These are phyloP conservation scores for Carallia pectinifolia DNA, from an alignment of 345 rosid genomes.

Conservation along the genomic window DNA sequence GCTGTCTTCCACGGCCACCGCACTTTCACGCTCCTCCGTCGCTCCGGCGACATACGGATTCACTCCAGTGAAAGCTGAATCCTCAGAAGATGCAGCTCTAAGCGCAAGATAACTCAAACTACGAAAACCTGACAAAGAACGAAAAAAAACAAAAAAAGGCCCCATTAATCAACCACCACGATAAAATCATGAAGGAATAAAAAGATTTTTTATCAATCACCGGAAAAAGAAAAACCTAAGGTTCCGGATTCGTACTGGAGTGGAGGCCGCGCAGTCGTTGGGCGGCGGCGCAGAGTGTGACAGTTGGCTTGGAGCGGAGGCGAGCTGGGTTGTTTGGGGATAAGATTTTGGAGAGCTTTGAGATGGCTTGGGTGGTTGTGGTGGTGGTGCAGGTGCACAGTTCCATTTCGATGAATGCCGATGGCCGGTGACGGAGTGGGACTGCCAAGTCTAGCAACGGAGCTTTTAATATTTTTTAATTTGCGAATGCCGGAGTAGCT, in stretches of 20 bases:
- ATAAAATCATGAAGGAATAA: neutral
- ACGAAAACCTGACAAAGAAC: conserved; percentile 27
- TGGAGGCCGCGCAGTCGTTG: conserved; percentile 7
- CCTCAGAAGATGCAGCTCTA: conserved; percentile 52
- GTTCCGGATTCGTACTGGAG: conserved; percentile 40
- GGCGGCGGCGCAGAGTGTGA: conserved; percentile 21
- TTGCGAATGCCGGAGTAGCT: neutral
- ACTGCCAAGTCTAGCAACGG: too few relatives aligned
- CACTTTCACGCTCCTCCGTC: conserved; percentile 36
- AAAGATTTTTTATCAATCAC: neutral
- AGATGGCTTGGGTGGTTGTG: conserved; percentile 10
- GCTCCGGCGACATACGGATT: conserved; percentile 21
- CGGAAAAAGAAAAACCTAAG: conserved; percentile 25
- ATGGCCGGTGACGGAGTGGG: neutral
- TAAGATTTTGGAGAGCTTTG: conserved; percentile 25
- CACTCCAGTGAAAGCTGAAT: conserved; percentile 32
- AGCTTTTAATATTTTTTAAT: neutral
- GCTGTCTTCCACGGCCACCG: conserved; percentile 32
- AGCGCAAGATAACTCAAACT: conserved; percentile 27
- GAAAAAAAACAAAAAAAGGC: too few relatives aligned
- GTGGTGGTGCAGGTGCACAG: conserved; percentile 18
- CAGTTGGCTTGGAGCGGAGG: conserved; percentile 23
- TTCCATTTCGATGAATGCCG: conserved; percentile 37
- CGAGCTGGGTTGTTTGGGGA: conserved; percentile 8
- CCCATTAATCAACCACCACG: neutral